Evolutionary conservation across 352 stramenopile species (phyloP).

Genomic region (Nothophytophthora sp.): DNA sequence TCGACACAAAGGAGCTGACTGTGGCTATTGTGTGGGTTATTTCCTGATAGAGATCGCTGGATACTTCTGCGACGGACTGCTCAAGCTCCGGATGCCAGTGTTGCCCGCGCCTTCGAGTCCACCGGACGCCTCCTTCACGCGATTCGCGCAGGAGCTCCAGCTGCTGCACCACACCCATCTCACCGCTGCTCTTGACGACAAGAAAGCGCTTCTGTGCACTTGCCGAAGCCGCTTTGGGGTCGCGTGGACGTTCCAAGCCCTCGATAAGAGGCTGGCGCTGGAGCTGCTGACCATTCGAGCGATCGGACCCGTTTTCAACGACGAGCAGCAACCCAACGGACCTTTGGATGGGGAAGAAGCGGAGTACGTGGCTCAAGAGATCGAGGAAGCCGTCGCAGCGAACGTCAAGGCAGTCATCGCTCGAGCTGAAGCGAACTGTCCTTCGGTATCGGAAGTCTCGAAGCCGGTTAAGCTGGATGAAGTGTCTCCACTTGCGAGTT

Average conservation of each 20-base stretch:
- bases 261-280: constrained; percentile 12
- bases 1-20: too few species aligned
- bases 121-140: constrained; percentile 27
- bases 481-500: too few species aligned
- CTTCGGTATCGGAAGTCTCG: not conserved
- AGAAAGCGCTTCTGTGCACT: constrained; percentile 26
- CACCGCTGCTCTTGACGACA: constrained; percentile 30
- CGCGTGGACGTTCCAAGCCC: constrained; percentile 10
- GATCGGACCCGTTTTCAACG: constrained; percentile 14
- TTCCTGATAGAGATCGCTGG: constrained; percentile 31
- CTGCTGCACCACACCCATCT: constrained; percentile 35
- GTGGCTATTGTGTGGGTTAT: too few species aligned
- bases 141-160: constrained; percentile 42
- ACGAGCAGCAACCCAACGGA: not conserved
- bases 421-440: constrained; percentile 5
- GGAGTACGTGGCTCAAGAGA: constrained; percentile 13
- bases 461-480: not conserved
- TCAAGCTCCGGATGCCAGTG: constrained; percentile 26
- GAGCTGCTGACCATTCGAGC: constrained; percentile 16
- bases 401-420: constrained; percentile 19
- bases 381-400: constrained; percentile 20
- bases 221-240: constrained; percentile 27
- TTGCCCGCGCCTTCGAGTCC: constrained; percentile 16
- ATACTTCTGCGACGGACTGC: constrained; percentile 24
- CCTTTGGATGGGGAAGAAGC: constrained; percentile 16